Evolutionary conservation across 768 basidiomycete genomes (phyloP).

Genomic region (Russula olivacea): DNA sequence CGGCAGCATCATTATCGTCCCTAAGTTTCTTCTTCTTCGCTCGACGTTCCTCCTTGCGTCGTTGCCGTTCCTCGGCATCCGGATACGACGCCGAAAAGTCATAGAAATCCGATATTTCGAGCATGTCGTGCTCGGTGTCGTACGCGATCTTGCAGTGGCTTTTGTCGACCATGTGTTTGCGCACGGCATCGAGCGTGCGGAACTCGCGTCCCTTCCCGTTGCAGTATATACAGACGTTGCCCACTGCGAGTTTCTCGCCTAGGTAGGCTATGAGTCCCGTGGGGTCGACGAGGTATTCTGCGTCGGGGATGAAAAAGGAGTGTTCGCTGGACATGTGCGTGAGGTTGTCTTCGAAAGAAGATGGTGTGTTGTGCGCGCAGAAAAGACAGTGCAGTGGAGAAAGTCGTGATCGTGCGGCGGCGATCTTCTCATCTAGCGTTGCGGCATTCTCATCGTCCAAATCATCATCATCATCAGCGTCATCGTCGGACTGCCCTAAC

Average conservation of each 20-base stretch:
- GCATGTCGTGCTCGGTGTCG: constrained; percentile 68
- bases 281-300: constrained; percentile 81
- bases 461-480: neutral
- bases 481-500: constrained; percentile 33
- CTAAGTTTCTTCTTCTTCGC: neutral
- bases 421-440: constrained; percentile 70
- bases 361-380: constrained; percentile 51
- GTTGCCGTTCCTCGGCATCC: constrained; percentile 33
- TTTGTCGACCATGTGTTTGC: constrained; percentile 96
- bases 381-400: constrained; percentile 77
- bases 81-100: constrained; percentile 85
- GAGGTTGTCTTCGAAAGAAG: constrained; percentile 60
- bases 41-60: constrained; percentile 21
- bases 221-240: constrained; percentile 90
- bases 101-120: constrained; percentile 90
- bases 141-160: constrained; percentile 95
- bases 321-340: constrained; percentile 83
- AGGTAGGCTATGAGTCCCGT: constrained; percentile 78
- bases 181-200: constrained; percentile 75
- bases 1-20: constrained; percentile 15
- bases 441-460: constrained; percentile 24
- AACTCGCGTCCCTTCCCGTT: constrained; percentile 78
- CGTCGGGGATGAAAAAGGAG: constrained; percentile 95
- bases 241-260: constrained; percentile 90
- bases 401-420: constrained; percentile 59